These are phyloP conservation scores for Colletotrichum paranaense DNA, from an alignment of 2,329 filamentous ascomycete genomes.

Conservation along the genomic window DNA sequence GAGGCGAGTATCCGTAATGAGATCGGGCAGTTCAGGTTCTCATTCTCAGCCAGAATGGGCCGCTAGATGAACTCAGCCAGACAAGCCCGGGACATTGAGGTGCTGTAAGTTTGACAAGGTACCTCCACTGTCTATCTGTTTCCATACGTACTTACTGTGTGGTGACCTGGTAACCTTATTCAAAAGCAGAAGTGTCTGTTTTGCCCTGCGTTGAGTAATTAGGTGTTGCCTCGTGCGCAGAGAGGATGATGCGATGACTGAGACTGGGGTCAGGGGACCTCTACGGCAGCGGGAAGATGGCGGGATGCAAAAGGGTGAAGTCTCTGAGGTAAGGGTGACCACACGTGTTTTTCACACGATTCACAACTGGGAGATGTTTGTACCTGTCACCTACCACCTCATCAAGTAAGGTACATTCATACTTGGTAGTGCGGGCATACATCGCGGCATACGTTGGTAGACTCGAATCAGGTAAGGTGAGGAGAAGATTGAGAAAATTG, in stretches of 20 bases:
- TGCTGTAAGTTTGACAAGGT: not conserved
- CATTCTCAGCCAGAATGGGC: not conserved
- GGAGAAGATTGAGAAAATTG: not conserved
- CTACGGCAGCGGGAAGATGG: not conserved
- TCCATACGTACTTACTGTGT: not conserved
- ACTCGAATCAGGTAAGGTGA: slow-evolving; percentile 1
- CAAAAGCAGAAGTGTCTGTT: too few species aligned
- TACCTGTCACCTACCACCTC: too few species aligned
- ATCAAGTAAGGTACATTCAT: too few species aligned
- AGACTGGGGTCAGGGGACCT: slow-evolving; percentile 11
- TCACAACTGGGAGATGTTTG: not conserved
- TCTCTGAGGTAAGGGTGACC: not conserved
- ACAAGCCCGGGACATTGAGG: not conserved
- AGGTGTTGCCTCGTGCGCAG: not conserved
- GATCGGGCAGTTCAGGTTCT: not conserved
- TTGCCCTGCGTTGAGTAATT: not conserved
- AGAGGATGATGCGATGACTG: not conserved
- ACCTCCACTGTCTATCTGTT: not conserved
- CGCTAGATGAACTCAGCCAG: not conserved
- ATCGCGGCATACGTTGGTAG: not conserved
- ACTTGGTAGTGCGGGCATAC: too few species aligned
- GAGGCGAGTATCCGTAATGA: not conserved
- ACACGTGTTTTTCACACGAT: not conserved
- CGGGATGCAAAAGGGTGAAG: not conserved
- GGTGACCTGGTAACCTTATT: too few species aligned